These are phyloP conservation scores for Arachis stenosperma DNA, from an alignment of 306 rosid species.

Conservation along the genomic window DNA sequence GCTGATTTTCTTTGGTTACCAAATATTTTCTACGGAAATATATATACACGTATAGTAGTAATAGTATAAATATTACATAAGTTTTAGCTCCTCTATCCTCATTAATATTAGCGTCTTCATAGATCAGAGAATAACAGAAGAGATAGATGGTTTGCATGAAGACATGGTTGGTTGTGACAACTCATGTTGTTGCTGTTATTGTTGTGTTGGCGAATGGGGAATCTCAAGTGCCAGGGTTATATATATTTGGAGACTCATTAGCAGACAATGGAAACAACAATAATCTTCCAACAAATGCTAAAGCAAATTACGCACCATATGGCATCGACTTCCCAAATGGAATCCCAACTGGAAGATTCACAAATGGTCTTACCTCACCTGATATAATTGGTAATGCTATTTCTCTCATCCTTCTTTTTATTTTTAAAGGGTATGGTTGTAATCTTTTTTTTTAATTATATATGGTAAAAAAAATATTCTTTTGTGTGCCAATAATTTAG, in stretches of 20 bases:
- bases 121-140: too few relatives aligned
- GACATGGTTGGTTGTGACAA: neutral
- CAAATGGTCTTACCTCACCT: slow-evolving; percentile 43
- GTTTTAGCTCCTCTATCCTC: too few relatives aligned
- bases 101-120: too few relatives aligned
- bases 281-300: slow-evolving; percentile 29
- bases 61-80: too few relatives aligned
- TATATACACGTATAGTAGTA: too few relatives aligned
- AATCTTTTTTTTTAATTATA: too few relatives aligned
- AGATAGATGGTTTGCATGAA: neutral
- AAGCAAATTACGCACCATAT: slow-evolving; percentile 53
- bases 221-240: slow-evolving; percentile 45
- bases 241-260: slow-evolving; percentile 63
- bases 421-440: too few relatives aligned
- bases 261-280: slow-evolving; percentile 69
- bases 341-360: slow-evolving; percentile 55
- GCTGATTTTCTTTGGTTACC: too few relatives aligned
- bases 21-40: too few relatives aligned
- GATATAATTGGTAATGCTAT: slow-evolving; percentile 2
- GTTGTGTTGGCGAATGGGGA: slow-evolving; percentile 24
- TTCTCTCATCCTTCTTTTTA: neutral
- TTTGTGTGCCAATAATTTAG: too few relatives aligned
- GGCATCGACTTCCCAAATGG: slow-evolving; percentile 55
- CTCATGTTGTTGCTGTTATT: slow-evolving; percentile 17
- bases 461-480: too few relatives aligned